Evolutionary conservation across 352 stramenopile genomes (phyloP).

Genomic region (Phytophthora megakarya): DNA sequence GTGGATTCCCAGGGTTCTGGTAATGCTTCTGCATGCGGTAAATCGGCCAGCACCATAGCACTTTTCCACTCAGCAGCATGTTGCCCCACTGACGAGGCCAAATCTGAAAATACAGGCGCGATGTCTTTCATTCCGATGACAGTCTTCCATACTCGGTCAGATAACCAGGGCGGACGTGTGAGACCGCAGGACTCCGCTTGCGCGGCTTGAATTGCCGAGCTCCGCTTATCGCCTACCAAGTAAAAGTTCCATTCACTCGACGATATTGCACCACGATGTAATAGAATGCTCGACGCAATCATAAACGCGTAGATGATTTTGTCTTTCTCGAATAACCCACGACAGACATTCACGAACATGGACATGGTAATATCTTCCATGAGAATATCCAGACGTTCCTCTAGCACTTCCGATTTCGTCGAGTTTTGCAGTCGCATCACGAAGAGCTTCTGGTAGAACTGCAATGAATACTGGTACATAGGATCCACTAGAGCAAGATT

Average conservation of each 20-base stretch:
- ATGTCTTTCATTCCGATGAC: slow-evolving; percentile 73
- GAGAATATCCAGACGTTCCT: slow-evolving; percentile 87
- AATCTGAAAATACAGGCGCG: slow-evolving; percentile 49
- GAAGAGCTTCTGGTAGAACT: slow-evolving; percentile 95
- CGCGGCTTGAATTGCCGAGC: slow-evolving; percentile 49
- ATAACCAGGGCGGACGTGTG: slow-evolving; percentile 66
- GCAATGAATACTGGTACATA: slow-evolving; percentile 96
- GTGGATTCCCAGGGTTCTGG: slow-evolving; percentile 72
- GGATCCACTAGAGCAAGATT: slow-evolving; percentile 91
- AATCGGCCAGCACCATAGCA: slow-evolving; percentile 74
- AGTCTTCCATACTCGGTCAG: slow-evolving; percentile 79
- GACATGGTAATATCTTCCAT: slow-evolving; percentile 92
- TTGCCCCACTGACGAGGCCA: slow-evolving; percentile 52
- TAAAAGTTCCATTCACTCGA: slow-evolving; percentile 89
- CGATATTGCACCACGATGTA: slow-evolving; percentile 75
- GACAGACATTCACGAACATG: slow-evolving; percentile 95
- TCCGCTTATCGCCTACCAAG: slow-evolving; percentile 86
- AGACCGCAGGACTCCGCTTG: slow-evolving; percentile 41
- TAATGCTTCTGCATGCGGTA: slow-evolving; percentile 74
- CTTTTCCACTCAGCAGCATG: slow-evolving; percentile 73
- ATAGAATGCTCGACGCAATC: slow-evolving; percentile 89
- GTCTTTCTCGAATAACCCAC: slow-evolving; percentile 94
- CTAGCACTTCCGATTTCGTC: slow-evolving; percentile 79
- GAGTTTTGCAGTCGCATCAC: slow-evolving; percentile 87
- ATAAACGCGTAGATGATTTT: slow-evolving; percentile 96